phyloP scores from a whole-genome alignment of 1,284 basidiomycete genomes.

The Inonotus obliquus region DNA sequence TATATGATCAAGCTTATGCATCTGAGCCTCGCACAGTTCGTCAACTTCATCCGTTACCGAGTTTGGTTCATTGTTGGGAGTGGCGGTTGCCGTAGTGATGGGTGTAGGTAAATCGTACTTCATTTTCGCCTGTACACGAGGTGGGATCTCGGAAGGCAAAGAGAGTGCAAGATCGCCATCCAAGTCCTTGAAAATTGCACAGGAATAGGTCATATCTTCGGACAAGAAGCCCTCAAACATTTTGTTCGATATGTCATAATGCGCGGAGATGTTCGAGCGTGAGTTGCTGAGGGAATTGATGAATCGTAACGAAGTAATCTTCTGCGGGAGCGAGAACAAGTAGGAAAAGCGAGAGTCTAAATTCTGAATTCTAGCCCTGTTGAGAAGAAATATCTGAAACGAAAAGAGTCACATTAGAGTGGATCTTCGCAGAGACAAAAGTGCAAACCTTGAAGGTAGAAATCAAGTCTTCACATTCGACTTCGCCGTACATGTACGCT shows the following conservation, averaged over 20 bases:
- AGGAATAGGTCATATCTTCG: constrained; percentile 80
- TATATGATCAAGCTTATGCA: constrained; percentile 57
- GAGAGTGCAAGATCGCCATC: constrained; percentile 49
- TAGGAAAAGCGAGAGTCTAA: constrained; percentile 44
- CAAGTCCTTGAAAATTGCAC: constrained; percentile 63
- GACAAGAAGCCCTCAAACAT: constrained; percentile 64
- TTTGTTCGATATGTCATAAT: constrained; percentile 69
- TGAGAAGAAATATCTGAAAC: constrained; percentile 60
- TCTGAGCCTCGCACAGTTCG: constrained; percentile 62
- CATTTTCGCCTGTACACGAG: not conserved
- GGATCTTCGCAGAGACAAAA: not conserved
- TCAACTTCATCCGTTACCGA: constrained; percentile 31
- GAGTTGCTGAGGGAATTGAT: constrained; percentile 59
- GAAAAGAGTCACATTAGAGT: not conserved
- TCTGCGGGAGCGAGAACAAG: constrained; percentile 52
- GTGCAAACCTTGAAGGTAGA: constrained; percentile 53
- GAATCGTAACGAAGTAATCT: constrained; percentile 54
- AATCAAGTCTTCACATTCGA: constrained; percentile 59
- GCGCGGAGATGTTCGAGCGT: constrained; percentile 67
- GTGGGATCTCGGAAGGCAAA: not conserved
- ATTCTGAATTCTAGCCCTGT: constrained; percentile 47
- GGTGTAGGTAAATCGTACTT: constrained; percentile 7
- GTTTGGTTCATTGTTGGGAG: constrained; percentile 5
- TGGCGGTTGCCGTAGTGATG: not conserved
- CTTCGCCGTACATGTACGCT: constrained; percentile 72